Percentiles rank a stretch among this genome's conserved stretches.
Conservation (phyloP, 345 rosid species). For the Kernera saxatilis region DNA sequence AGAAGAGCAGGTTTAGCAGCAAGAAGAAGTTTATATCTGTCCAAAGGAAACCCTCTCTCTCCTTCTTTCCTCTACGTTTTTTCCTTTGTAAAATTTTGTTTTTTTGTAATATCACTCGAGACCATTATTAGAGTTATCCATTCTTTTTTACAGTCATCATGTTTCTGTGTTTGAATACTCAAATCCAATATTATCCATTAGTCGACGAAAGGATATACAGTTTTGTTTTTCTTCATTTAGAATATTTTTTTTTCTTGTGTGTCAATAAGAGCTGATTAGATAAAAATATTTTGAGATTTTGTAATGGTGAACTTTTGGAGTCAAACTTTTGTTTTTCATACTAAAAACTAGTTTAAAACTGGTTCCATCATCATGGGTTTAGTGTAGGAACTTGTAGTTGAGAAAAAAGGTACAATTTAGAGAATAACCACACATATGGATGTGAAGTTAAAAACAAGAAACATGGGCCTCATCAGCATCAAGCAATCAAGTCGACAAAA, state of each 20-base stretch:
- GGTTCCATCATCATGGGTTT: no score
- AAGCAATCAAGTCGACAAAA: not conserved
- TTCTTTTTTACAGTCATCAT: not conserved
- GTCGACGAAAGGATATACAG: not conserved
- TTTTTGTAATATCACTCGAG: not conserved
- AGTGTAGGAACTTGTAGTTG: no score
- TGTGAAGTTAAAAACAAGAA: not conserved
- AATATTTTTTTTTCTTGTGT: not conserved
- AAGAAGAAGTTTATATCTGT: not conserved
- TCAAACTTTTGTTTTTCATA: no score
- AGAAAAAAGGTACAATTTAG: no score
- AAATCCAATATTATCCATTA: not conserved
- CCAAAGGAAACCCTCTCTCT: not conserved
- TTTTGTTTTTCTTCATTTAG: not conserved
- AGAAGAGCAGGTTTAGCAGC: not conserved
- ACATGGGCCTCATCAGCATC: slow-evolving; percentile 1
- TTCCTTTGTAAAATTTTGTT: not conserved
- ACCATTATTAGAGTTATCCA: not conserved
- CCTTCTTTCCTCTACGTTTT: not conserved
- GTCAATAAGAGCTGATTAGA: no score
- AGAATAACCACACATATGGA: no score
- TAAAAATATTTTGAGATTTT: no score
- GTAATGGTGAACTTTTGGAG: no score
- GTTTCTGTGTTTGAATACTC: not conserved
- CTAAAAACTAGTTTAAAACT: no score